These are phyloP conservation scores for Durio zibethinus DNA, from an alignment of 345 rosid genomes.

Conservation along the genomic window DNA sequence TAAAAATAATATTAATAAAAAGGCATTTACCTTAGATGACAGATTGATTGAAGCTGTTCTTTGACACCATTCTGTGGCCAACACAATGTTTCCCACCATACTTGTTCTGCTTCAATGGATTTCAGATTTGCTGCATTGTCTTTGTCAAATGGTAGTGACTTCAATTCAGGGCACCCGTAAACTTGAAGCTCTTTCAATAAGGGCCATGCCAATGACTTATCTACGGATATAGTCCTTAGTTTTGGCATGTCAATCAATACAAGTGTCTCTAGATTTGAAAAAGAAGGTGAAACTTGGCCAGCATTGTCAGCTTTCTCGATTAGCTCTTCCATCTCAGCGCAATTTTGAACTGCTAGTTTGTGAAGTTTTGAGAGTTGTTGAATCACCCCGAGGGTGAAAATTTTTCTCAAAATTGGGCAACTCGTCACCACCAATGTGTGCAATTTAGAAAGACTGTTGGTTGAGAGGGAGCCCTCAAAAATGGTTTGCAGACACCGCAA, in stretches of 20 bases:
- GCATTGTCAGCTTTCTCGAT: conserved; percentile 9
- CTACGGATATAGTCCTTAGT: conserved; percentile 15
- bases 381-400: conserved; percentile 21
- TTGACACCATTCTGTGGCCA: background rate
- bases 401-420: conserved; percentile 18
- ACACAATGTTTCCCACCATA: conserved; percentile 15
- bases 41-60: conserved; percentile 10
- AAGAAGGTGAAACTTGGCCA: background rate
- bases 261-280: conserved; percentile 23
- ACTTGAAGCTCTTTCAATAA: conserved; percentile 17
- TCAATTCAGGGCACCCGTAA: conserved; percentile 16
- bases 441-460: conserved; percentile 25
- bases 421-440: conserved; percentile 10
- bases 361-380: conserved; percentile 24
- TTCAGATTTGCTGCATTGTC: conserved; percentile 7
- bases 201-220: conserved; percentile 24
- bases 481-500: conserved; percentile 13
- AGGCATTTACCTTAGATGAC: background rate
- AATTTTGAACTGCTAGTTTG: conserved; percentile 23
- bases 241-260: conserved; percentile 26
- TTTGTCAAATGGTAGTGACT: conserved; percentile 20
- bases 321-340: conserved; percentile 24
- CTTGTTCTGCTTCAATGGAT: conserved; percentile 1
- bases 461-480: conserved; percentile 23
- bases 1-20: background rate